Conservation (phyloP, 2,329 filamentous ascomycete genomes). For the Penicillium sp. region DNA sequence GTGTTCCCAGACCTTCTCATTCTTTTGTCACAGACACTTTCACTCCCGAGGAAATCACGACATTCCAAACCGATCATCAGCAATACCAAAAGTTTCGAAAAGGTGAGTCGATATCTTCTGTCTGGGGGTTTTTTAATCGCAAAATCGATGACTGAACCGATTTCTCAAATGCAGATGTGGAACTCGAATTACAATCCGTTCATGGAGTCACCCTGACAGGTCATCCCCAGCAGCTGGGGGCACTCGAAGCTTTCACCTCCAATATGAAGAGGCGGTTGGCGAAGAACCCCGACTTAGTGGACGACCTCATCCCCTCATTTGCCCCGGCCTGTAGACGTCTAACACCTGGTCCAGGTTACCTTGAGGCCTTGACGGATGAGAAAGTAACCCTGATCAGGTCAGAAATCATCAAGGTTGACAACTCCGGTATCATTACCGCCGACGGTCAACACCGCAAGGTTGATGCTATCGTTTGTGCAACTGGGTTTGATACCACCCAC, state of each 20-base stretch:
- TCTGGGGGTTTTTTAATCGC: background rate
- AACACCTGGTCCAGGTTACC: constrained; percentile 43
- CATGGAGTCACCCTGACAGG: constrained; percentile 26
- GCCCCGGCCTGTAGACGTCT: constrained; percentile 40
- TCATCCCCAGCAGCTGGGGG: constrained; percentile 23
- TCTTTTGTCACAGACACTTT: constrained; percentile 22
- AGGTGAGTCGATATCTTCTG: constrained; percentile 14
- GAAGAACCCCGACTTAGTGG: constrained; percentile 31
- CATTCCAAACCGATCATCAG: constrained; percentile 27
- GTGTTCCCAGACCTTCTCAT: background rate
- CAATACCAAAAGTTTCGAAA: constrained; percentile 32
- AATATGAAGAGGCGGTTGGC: constrained; percentile 32
- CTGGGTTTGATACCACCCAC: constrained; percentile 34
- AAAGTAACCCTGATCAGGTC: constrained; percentile 57
- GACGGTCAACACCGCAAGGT: constrained; percentile 30
- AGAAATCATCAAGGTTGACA: constrained; percentile 43
- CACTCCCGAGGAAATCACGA: constrained; percentile 27
- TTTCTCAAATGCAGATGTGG: constrained; percentile 20
- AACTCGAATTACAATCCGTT: constrained; percentile 28
- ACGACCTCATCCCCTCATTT: constrained; percentile 38
- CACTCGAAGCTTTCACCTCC: constrained; percentile 19
- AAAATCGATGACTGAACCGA: background rate
- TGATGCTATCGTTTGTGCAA: constrained; percentile 36
- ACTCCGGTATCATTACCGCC: constrained; percentile 28
- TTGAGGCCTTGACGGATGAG: constrained; percentile 56